Conservation (phyloP, 192 early-diverging fungal genomes). For the Pilaira anomala region DNA sequence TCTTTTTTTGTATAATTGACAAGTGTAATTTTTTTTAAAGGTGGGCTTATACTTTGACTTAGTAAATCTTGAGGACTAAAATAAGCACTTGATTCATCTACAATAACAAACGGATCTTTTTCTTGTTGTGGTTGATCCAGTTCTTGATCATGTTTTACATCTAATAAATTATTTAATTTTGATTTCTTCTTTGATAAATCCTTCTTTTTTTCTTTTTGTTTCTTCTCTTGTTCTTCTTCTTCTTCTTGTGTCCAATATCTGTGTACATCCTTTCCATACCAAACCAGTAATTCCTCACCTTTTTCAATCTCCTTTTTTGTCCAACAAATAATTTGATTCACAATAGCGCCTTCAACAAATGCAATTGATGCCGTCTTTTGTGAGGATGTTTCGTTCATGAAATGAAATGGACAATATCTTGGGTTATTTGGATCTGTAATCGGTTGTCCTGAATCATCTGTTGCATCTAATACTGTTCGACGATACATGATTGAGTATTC, state of each 20-base stretch:
- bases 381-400: conserved; percentile 76
- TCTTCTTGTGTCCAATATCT: conserved; percentile 54
- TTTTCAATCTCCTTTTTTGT: conserved; percentile 62
- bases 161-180: too few relatives aligned
- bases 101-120: too few relatives aligned
- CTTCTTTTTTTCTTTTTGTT: too few relatives aligned
- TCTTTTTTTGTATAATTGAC: too few relatives aligned
- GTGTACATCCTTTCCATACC: conserved; percentile 83
- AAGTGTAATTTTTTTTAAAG: too few relatives aligned
- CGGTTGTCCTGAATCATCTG: conserved; percentile 75
- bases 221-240: neutral
- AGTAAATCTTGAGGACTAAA: too few relatives aligned
- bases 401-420: conserved; percentile 87
- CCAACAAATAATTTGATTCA: conserved; percentile 87
- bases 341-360: conserved; percentile 75
- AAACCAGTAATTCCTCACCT: conserved; percentile 86
- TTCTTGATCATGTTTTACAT: too few relatives aligned
- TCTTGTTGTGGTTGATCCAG: too few relatives aligned
- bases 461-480: conserved; percentile 88
- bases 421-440: conserved; percentile 58
- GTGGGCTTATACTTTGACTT: too few relatives aligned
- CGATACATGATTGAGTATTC: conserved; percentile 91
- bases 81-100: too few relatives aligned
- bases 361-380: conserved; percentile 59
- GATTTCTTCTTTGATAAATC: too few relatives aligned